phyloP scores from a whole-genome alignment of 2,329 filamentous ascomycete genomes.

The Leptographium lundbergii region DNA sequence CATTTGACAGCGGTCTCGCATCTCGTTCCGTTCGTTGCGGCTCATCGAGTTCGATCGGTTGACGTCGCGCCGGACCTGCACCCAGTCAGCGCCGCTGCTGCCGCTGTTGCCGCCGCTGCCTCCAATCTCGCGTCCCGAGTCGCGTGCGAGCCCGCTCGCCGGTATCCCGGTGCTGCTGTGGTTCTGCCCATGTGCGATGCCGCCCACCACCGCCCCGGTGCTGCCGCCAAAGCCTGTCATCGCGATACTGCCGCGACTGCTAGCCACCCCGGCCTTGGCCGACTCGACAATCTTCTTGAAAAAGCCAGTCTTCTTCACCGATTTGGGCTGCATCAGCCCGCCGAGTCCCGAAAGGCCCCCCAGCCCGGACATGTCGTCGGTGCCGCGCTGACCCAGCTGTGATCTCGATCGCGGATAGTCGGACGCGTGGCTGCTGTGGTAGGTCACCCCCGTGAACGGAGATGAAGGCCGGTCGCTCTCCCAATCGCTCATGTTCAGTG shows the following conservation, averaged over 20 bases:
- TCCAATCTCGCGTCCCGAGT: conserved; percentile 13
- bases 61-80: conserved; percentile 91
- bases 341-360: conserved; percentile 54
- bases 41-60: conserved; percentile 92
- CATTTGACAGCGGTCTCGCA: conserved; percentile 85
- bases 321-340: conserved; percentile 62
- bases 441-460: conserved; percentile 68
- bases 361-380: conserved; percentile 33
- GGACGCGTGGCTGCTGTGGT: conserved; percentile 77
- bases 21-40: conserved; percentile 72
- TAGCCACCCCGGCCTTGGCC: conserved; percentile 87
- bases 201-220: conserved; percentile 2
- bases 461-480: conserved; percentile 45
- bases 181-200: conserved; percentile 27
- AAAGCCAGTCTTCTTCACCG: conserved; percentile 53
- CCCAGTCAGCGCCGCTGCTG: conserved; percentile 61
- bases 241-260: conserved; percentile 72
- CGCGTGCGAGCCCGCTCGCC: background rate
- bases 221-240: conserved; percentile 32
- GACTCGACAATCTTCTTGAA: conserved; percentile 93
- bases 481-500: conserved; percentile 46
- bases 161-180: conserved; percentile 21
- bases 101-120: background rate
- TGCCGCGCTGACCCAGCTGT: conserved; percentile 43
- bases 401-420: conserved; percentile 44